A percentile compares a stretch with the other conserved stretches of the same genome.
Conservation (phyloP, 129 eudicot genomes). For the Tanacetum coccineum region DNA sequence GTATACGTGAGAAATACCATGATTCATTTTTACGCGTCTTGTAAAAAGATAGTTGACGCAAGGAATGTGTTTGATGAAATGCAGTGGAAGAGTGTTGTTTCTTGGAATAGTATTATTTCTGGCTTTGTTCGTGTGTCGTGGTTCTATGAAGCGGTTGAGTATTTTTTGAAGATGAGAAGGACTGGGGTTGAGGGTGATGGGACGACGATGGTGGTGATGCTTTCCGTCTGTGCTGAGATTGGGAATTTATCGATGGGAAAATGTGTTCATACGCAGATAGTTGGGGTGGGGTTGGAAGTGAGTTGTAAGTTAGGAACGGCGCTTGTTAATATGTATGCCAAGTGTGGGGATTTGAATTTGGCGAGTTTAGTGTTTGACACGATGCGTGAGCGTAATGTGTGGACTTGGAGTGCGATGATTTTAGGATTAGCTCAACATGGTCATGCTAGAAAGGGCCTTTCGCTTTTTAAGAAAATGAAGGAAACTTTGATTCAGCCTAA, state of each 20-base stretch:
- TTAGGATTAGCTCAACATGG: slow-evolving; percentile 74
- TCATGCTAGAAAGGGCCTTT: slow-evolving; percentile 39
- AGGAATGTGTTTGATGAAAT: slow-evolving; percentile 61
- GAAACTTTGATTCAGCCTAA: slow-evolving; percentile 38
- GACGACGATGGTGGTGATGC: slow-evolving; percentile 63
- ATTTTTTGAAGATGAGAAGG: slow-evolving; percentile 39
- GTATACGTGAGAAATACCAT: slow-evolving; percentile 53
- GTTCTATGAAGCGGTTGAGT: slow-evolving; percentile 38
- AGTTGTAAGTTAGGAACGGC: slow-evolving; percentile 58
- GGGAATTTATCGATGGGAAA: slow-evolving; percentile 64
- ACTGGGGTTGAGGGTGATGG: slow-evolving; percentile 43
- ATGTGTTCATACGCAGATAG: slow-evolving; percentile 52
- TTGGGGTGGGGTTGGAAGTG: slow-evolving; percentile 36
- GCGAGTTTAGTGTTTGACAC: slow-evolving; percentile 46
- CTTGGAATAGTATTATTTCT: slow-evolving; percentile 71
- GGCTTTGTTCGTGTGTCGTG: slow-evolving; percentile 37
- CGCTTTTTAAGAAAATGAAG: slow-evolving; percentile 49
- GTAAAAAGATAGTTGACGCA: slow-evolving; percentile 47
- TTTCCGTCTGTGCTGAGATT: slow-evolving; percentile 54
- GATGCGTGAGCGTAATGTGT: slow-evolving; percentile 41
- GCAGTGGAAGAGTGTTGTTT: slow-evolving; percentile 48
- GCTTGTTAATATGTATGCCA: slow-evolving; percentile 70
- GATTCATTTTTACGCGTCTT: slow-evolving; percentile 51
- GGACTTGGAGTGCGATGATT: slow-evolving; percentile 86
- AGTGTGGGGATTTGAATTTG: slow-evolving; percentile 50